phyloP scores from a whole-genome alignment of 2,329 filamentous ascomycete genomes.

The Fusarium luffae region DNA sequence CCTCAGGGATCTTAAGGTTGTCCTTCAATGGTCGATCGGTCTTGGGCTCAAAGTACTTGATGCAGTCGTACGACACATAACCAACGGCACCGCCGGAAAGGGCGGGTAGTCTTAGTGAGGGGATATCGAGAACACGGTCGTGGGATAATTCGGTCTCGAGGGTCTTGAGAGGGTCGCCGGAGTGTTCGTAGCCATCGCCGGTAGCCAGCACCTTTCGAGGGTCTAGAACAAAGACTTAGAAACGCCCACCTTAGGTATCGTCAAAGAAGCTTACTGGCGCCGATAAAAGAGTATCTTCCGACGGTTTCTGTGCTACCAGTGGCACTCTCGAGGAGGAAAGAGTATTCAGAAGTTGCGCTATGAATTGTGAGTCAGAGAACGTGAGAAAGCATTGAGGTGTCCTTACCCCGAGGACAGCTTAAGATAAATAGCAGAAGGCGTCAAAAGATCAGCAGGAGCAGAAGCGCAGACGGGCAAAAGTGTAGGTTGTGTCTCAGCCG shows the following conservation, averaged over 20 bases:
- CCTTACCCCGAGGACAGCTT: conserved; percentile 68
- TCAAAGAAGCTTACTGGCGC: conserved; percentile 60
- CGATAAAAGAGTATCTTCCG: conserved; percentile 94
- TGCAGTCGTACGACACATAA: conserved; percentile 97
- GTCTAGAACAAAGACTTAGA: conserved; percentile 54
- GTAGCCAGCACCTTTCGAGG: conserved; percentile 85
- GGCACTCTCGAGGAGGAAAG: conserved; percentile 95
- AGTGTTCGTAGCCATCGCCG: conserved; percentile 86
- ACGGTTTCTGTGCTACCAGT: conserved; percentile 84
- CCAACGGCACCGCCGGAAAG: conserved; percentile 93
- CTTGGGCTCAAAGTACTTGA: conserved; percentile 97
- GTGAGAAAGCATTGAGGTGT: background rate
- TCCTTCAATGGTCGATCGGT: conserved; percentile 92
- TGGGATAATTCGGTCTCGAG: conserved; percentile 84
- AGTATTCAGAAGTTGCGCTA: conserved; percentile 72
- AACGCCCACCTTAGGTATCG: background rate
- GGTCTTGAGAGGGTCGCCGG: conserved; percentile 83
- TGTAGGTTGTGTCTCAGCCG: conserved; percentile 62
- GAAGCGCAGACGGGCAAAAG: conserved; percentile 85
- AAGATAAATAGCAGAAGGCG: conserved; percentile 93
- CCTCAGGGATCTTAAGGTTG: conserved; percentile 88
- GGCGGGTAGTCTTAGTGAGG: conserved; percentile 83
- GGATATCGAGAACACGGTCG: conserved; percentile 83
- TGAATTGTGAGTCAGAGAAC: conserved; percentile 31
- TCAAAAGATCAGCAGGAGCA: conserved; percentile 91